These are phyloP conservation scores for Annulohypoxylon stygium DNA, from an alignment of 495 filamentous ascomycete species.

Conservation along the genomic window DNA sequence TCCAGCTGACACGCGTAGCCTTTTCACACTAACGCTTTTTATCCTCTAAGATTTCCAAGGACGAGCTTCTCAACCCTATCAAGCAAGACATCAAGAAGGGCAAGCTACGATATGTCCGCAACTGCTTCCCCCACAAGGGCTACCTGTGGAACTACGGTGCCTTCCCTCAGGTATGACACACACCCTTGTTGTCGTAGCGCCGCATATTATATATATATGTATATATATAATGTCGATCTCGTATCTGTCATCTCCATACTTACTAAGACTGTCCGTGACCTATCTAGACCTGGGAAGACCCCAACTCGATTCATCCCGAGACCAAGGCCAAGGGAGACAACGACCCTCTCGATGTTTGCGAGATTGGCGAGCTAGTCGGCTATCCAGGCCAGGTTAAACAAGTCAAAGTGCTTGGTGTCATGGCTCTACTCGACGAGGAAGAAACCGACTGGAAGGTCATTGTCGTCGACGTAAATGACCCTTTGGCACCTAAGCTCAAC, in stretches of 20 bases:
- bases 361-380: slow-evolving; percentile 97
- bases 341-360: slow-evolving; percentile 98
- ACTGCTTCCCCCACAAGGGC: slow-evolving; percentile 99
- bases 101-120: slow-evolving; percentile 96
- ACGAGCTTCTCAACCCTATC: slow-evolving; percentile 96
- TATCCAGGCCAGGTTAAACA: slow-evolving; percentile 97
- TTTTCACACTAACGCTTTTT: slow-evolving; percentile 30
- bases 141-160: slow-evolving; percentile 99
- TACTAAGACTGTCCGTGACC: slow-evolving; percentile 32
- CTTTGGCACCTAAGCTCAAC: slow-evolving; percentile 94
- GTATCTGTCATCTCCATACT: slow-evolving; percentile 13
- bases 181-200: slow-evolving; percentile 20
- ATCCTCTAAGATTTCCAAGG: slow-evolving; percentile 86
- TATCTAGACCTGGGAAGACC: slow-evolving; percentile 96
- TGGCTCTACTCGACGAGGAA: slow-evolving; percentile 99
- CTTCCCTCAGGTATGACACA: slow-evolving; percentile 85
- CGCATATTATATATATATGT: neutral
- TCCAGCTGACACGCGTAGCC: slow-evolving; percentile 16
- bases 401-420: slow-evolving; percentile 98
- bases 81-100: slow-evolving; percentile 93
- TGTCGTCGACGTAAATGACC: slow-evolving; percentile 98
- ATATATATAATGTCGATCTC: too few relatives aligned
- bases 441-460: slow-evolving; percentile 99
- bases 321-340: slow-evolving; percentile 99
- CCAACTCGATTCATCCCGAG: slow-evolving; percentile 93